These are phyloP conservation scores for Debaryomyces sp. DNA, from an alignment of 1,139 yeast genomes.

Conservation along the genomic window DNA sequence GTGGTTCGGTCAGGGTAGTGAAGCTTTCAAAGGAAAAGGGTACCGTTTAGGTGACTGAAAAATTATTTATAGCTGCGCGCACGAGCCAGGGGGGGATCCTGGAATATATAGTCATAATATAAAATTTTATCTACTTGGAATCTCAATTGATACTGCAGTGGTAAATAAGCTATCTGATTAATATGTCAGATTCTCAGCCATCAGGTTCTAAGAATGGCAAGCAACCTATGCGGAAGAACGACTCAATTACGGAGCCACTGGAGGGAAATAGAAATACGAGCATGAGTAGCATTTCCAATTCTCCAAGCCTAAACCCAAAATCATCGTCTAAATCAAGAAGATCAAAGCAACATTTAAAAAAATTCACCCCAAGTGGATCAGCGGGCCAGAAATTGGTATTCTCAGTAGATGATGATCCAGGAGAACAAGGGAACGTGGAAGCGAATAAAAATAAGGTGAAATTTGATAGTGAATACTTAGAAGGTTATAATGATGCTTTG, in stretches of 20 bases:
- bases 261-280: constrained; percentile 7
- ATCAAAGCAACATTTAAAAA: constrained; percentile 21
- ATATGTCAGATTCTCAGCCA: constrained; percentile 1
- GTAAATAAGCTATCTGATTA: neutral
- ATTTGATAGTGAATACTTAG: constrained; percentile 62
- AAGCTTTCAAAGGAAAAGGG: constrained; percentile 37
- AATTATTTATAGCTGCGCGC: constrained; percentile 3
- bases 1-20: constrained; percentile 20
- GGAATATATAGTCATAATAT: constrained; percentile 1
- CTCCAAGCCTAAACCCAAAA: constrained; percentile 19
- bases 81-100: neutral
- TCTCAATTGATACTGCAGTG: neutral
- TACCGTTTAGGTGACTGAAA: constrained; percentile 33
- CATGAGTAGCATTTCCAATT: constrained; percentile 8
- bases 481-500: constrained; percentile 73
- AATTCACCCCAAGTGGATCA: constrained; percentile 17
- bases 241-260: constrained; percentile 2
- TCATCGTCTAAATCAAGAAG: constrained; percentile 19
- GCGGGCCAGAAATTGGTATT: constrained; percentile 41
- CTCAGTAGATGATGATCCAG: constrained; percentile 73
- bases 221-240: constrained; percentile 7
- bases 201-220: constrained; percentile 1
- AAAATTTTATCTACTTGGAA: neutral
- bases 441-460: constrained; percentile 20
- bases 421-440: constrained; percentile 52